Evolutionary conservation across 305 asterid genomes (phyloP).

Genomic region (Fraxinus xanthoxyloides): DNA sequence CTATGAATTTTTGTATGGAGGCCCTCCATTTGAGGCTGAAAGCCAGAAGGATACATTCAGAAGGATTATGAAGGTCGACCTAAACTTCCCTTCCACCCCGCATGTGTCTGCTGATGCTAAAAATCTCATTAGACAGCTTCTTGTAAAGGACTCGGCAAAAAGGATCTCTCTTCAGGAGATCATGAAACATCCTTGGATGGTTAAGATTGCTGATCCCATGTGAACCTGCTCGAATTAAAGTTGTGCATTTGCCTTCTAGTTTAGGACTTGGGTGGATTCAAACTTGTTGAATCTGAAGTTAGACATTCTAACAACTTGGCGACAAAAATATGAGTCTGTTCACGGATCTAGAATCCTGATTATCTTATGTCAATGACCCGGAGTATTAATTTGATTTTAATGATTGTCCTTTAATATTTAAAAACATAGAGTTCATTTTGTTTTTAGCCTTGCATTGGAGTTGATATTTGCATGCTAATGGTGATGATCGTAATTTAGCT

Average conservation of each 20-base stretch:
- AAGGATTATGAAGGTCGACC: constrained; percentile 86
- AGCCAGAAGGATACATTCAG: constrained; percentile 73
- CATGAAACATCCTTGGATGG: constrained; percentile 79
- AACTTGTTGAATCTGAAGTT: constrained; percentile 1
- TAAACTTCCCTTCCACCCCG: constrained; percentile 73
- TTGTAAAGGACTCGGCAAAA: constrained; percentile 83
- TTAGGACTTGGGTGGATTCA: neutral
- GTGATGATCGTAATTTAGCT: neutral
- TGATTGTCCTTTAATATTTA: neutral
- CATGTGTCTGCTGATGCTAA: constrained; percentile 60
- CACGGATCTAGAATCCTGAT: neutral
- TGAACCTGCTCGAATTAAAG: constrained; percentile 40
- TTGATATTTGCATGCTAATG: neutral
- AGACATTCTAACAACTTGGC: neutral
- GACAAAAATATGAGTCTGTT: neutral
- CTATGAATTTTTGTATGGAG: constrained; percentile 80
- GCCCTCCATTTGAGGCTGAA: constrained; percentile 91
- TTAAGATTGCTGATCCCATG: constrained; percentile 47
- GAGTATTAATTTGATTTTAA: neutral
- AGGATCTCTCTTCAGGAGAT: constrained; percentile 75
- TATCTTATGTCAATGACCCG: neutral
- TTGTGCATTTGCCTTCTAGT: neutral
- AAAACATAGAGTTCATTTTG: neutral
- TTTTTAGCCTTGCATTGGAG: neutral
- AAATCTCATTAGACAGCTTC: constrained; percentile 88